Percentiles rank a stretch among this genome's conserved stretches.
These are phyloP conservation scores for Viola pubescens DNA, from an alignment of 441 rosid genomes.

Conservation along the genomic window DNA sequence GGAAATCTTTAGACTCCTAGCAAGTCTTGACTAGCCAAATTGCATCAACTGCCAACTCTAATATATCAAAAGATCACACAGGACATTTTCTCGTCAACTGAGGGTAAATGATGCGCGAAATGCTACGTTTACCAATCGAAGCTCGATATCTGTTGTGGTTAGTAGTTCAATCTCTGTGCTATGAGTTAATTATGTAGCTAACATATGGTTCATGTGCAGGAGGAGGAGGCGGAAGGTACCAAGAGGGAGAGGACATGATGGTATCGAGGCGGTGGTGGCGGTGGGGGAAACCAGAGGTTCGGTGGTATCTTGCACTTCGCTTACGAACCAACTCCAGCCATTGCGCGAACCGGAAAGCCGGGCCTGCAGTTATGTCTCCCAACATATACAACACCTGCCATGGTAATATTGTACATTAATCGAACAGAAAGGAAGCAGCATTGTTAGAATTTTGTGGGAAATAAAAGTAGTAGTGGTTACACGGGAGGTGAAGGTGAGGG, in stretches of 20 bases:
- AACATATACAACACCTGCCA: constrained; percentile 91
- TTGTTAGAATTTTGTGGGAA: neutral
- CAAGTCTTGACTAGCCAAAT: too few relatives aligned
- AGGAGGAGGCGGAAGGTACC: constrained; percentile 1
- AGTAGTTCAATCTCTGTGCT: neutral
- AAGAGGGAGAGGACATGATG: constrained; percentile 45
- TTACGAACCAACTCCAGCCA: constrained; percentile 99
- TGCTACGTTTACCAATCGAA: neutral
- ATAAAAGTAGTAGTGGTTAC: constrained; percentile 24
- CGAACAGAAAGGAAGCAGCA: neutral
- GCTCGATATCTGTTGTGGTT: too few relatives aligned
- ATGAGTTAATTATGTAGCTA: neutral
- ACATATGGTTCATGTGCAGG: neutral
- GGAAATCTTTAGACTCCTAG: too few relatives aligned
- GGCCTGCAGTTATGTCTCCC: constrained; percentile 92
- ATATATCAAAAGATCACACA: too few relatives aligned
- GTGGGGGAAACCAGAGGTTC: constrained; percentile 85
- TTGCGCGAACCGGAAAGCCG: constrained; percentile 81
- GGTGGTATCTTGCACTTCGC: constrained; percentile 68
- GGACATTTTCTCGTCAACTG: neutral
- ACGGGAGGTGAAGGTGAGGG: constrained; percentile 92
- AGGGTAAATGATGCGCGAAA: neutral
- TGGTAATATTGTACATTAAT: neutral
- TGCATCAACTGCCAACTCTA: too few relatives aligned
- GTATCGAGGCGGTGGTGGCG: constrained; percentile 46